Evolutionary conservation across 257 asterid genomes (phyloP).

Genomic region (Ilex asprella): DNA sequence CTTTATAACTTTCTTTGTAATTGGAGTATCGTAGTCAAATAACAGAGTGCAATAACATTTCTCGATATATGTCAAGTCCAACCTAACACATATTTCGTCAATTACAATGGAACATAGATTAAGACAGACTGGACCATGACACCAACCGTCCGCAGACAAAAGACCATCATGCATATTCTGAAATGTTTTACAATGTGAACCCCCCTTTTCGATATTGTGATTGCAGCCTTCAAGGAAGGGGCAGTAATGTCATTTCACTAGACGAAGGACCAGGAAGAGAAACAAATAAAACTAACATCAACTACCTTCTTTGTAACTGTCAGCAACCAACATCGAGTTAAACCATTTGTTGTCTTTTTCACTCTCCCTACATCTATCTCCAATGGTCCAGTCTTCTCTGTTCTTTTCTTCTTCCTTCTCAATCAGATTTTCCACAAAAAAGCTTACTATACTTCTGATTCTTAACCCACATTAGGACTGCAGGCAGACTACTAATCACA

Average conservation of each 20-base stretch:
- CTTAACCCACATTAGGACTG: too few species aligned
- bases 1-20: too few species aligned
- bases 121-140: slow-evolving; percentile 14
- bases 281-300: slow-evolving; percentile 22
- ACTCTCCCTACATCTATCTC: neutral
- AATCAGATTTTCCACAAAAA: too few species aligned
- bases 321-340: slow-evolving; percentile 11
- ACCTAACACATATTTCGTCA: slow-evolving; percentile 19
- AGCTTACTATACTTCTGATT: too few species aligned
- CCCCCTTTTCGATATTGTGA: slow-evolving; percentile 6
- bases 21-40: too few species aligned
- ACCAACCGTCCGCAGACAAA: slow-evolving; percentile 23
- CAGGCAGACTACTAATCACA: too few species aligned
- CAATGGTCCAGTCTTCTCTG: too few species aligned
- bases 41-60: too few species aligned
- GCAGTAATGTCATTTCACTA: slow-evolving; percentile 14
- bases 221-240: neutral
- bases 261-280: neutral
- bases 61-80: too few species aligned
- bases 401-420: too few species aligned
- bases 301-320: slow-evolving; percentile 30
- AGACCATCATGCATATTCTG: neutral
- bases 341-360: too few species aligned
- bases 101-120: slow-evolving; percentile 13
- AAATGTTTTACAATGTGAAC: neutral